Evolutionary conservation across 2,329 filamentous ascomycete species (phyloP).

Genomic region (Fusarium scirpi): DNA sequence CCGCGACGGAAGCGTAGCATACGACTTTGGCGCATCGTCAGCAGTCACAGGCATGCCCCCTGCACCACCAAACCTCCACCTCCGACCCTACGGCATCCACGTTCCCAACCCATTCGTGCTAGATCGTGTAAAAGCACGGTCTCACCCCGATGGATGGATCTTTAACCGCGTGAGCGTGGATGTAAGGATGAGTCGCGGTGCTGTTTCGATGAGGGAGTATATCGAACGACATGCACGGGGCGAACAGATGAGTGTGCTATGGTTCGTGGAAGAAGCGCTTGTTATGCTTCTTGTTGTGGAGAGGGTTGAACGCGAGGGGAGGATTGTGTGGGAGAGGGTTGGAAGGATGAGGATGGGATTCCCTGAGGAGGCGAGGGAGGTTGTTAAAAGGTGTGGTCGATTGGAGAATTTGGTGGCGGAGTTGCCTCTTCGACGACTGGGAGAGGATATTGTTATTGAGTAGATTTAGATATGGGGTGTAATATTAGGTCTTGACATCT

Average conservation of each 20-base stretch:
- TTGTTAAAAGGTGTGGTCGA: constrained; percentile 47
- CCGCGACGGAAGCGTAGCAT: constrained; percentile 48
- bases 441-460: constrained; percentile 52
- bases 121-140: constrained; percentile 51
- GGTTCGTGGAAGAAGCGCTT: constrained; percentile 52
- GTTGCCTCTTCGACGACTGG: constrained; percentile 50
- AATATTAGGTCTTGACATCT: constrained; percentile 17
- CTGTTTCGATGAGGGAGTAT: constrained; percentile 49
- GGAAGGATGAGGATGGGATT: constrained; percentile 54
- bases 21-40: constrained; percentile 47
- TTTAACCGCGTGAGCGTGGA: constrained; percentile 54
- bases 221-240: constrained; percentile 51
- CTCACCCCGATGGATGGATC: constrained; percentile 50
- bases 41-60: constrained; percentile 29
- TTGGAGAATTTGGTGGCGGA: constrained; percentile 51
- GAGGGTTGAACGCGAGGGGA: constrained; percentile 32
- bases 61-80: constrained; percentile 40
- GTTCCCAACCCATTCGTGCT: constrained; percentile 52
- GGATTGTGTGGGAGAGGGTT: constrained; percentile 50
- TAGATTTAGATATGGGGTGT: constrained; percentile 33
- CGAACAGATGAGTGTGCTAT: constrained; percentile 53
- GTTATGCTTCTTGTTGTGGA: constrained; percentile 53
- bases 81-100: constrained; percentile 48
- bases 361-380: constrained; percentile 50
- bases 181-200: constrained; percentile 49